Base-by-base conservation (phyloP, 495 filamentous ascomycete species). In the Cryomyces antarcticus region DNA sequence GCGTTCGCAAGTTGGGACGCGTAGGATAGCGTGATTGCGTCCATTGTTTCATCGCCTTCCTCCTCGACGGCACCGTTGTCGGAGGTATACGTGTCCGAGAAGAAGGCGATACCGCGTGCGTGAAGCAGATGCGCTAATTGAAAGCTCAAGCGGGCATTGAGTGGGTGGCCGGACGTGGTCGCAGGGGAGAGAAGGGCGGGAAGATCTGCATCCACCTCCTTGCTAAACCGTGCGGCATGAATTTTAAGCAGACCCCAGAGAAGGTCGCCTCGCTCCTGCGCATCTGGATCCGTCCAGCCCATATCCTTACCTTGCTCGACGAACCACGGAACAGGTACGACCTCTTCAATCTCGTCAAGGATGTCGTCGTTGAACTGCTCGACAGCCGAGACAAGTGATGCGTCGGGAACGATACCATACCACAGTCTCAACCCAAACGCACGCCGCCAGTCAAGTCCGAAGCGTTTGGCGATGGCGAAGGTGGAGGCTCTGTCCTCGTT, bases 341-440 rank as follows among this genome's bases (percentile, higher is more conserved):
- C 58, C 52, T 82, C 72, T 42, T 50, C 77, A 66, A 49, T 70
- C 65, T 50, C 67, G 13, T 41, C 45, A 11, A 53, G 63, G 5
- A 93, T 62, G 51, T 93, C 82, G 27, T 73, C 54, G 38, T 68
- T 61, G 58, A 78, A 94, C 12, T 69, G 69, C 28, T 67, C 59
- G 13, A 93, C 73, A 7, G 85, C 86, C 39, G 63, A 66, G 41
- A 78, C 72, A 31, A 93, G 65, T 34, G 72, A 66, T 31, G 82
- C 74, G 38, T 77, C 68, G 28, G 74, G 65, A 7, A 68, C 64
- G 37, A 75, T 82, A 34, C 71, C 73, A 57, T 93, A 95, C 76
- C 80, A 93, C 6, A 96, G 68, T 39, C 86, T 74, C 17, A 97
- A 68, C 10, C 82, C 92, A 56, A 97, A 93, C 1, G 84, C 78